Evolutionary conservation across 2,329 filamentous ascomycete genomes (phyloP).

Genomic region (Colletotrichum sp.): DNA sequence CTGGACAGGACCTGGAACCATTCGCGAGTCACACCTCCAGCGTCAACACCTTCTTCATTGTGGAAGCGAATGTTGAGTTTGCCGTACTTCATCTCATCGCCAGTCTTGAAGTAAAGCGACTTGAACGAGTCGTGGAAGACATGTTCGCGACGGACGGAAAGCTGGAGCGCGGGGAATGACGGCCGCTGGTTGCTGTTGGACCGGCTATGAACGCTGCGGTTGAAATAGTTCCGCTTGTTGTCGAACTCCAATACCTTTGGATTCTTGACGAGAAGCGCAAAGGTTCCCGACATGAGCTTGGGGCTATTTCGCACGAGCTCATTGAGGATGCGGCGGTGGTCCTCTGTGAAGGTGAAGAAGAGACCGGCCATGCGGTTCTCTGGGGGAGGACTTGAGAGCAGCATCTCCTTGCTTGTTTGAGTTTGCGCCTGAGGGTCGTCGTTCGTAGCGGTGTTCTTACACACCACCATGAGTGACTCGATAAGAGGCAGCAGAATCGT

Average conservation of each 20-base stretch:
- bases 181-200: constrained; percentile 73
- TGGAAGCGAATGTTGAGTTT: constrained; percentile 98
- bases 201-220: constrained; percentile 79
- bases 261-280: constrained; percentile 95
- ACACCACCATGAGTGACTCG: constrained; percentile 97
- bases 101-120: constrained; percentile 95
- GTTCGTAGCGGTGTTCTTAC: constrained; percentile 91
- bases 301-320: constrained; percentile 97
- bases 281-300: constrained; percentile 97
- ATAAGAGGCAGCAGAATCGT: constrained; percentile 94
- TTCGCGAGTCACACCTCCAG: constrained; percentile 94
- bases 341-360: constrained; percentile 97
- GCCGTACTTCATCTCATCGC: constrained; percentile 98
- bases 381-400: constrained; percentile 73
- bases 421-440: constrained; percentile 56
- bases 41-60: constrained; percentile 96
- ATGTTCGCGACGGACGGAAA: constrained; percentile 89
- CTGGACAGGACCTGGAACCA: constrained; percentile 98
- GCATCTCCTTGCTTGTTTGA: constrained; percentile 63
- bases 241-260: constrained; percentile 99
- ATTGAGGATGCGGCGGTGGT: constrained; percentile 96
- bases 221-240: constrained; percentile 99
- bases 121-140: constrained; percentile 99
- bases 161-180: constrained; percentile 74
- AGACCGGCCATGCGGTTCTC: constrained; percentile 84